phyloP scores from a whole-genome alignment of 345 rosid genomes.

The Euclidium syriacum region DNA sequence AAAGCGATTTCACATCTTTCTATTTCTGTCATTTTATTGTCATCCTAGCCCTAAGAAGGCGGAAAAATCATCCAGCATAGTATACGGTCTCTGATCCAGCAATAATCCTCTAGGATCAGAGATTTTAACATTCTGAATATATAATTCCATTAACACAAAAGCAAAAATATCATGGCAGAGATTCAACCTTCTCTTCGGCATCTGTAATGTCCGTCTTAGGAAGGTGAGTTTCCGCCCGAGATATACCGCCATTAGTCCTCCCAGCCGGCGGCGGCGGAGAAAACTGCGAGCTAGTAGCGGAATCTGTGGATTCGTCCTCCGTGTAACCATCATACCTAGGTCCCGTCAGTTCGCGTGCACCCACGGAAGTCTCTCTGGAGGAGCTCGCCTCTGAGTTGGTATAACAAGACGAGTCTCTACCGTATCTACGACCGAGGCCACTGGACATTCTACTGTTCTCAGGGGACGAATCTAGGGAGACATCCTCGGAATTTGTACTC shows the following conservation, averaged over 20 bases:
- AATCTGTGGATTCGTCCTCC: conserved; percentile 75
- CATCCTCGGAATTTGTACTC: conserved; percentile 60
- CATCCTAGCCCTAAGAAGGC: neutral
- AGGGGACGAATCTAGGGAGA: conserved; percentile 65
- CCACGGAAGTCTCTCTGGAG: conserved; percentile 63
- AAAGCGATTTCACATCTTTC: neutral
- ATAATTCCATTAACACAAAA: neutral
- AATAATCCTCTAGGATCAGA: neutral
- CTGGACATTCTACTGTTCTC: conserved; percentile 46
- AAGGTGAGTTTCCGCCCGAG: conserved; percentile 36
- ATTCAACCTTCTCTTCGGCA: conserved; percentile 44
- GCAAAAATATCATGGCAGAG: neutral
- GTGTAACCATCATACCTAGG: conserved; percentile 43
- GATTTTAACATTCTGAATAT: neutral
- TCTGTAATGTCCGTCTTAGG: conserved; percentile 5
- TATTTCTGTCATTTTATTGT: neutral
- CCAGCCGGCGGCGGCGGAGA: conserved; percentile 52
- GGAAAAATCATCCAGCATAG: neutral
- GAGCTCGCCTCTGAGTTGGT: conserved; percentile 78
- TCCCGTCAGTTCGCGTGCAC: conserved; percentile 25
- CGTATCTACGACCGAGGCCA: conserved; percentile 32
- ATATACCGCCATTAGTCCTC: conserved; percentile 43
- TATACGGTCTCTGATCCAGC: neutral
- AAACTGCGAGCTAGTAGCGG: conserved; percentile 76
- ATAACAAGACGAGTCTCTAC: conserved; percentile 37